Percentiles rank a stretch among this genome's conserved stretches.
Conservation (phyloP, 202 grass and related monocot genomes). For the Saccharum hybrid region DNA sequence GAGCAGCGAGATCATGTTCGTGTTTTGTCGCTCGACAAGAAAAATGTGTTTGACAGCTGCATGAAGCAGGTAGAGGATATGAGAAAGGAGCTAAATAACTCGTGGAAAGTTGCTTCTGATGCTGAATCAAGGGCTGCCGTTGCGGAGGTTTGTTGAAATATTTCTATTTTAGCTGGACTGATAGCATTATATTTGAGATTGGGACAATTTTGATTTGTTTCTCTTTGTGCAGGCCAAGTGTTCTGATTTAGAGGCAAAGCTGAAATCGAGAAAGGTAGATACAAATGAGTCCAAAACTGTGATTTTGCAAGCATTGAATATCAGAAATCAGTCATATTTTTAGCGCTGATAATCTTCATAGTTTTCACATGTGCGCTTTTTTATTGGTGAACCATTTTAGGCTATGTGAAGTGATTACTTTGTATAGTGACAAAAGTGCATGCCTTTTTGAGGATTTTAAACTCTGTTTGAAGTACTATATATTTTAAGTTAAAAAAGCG, state of each 20-base stretch:
- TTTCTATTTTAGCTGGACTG: constrained; percentile 12
- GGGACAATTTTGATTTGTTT: constrained; percentile 13
- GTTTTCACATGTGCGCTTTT: constrained; percentile 9
- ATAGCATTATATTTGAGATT: constrained; percentile 2
- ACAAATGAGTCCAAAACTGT: neutral
- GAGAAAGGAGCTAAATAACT: constrained; percentile 83
- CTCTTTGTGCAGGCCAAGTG: constrained; percentile 63
- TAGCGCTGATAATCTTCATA: constrained; percentile 5
- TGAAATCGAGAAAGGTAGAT: constrained; percentile 75
- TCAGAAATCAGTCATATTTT: constrained; percentile 13
- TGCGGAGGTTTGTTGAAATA: constrained; percentile 67
- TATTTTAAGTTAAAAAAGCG: neutral
- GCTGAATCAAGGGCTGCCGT: constrained; percentile 83
- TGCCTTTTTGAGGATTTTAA: neutral
- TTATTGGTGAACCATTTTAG: constrained; percentile 9
- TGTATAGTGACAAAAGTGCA: neutral
- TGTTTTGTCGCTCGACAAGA: constrained; percentile 73
- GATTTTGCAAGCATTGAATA: constrained; percentile 4
- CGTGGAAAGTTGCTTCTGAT: constrained; percentile 70
- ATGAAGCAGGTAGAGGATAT: constrained; percentile 88
- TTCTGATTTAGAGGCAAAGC: constrained; percentile 71
- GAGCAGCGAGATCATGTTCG: constrained; percentile 88
- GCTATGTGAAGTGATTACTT: neutral
- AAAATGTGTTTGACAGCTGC: constrained; percentile 66
- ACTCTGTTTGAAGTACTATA: neutral